These are phyloP conservation scores for Erythrobasidium hasegawianum DNA, from an alignment of 1,284 basidiomycete species.

Conservation along the genomic window DNA sequence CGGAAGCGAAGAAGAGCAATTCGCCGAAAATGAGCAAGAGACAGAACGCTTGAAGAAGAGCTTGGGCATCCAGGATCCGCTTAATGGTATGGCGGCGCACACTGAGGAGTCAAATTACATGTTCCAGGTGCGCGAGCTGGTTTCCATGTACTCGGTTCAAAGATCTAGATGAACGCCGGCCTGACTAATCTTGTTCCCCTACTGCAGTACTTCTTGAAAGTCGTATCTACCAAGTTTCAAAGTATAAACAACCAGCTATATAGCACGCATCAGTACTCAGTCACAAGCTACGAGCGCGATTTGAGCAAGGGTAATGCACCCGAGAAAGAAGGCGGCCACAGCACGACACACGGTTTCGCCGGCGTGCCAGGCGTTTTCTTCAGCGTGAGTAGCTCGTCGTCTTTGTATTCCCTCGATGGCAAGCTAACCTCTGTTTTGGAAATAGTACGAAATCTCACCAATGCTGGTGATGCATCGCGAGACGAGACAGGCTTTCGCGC, in stretches of 20 bases:
- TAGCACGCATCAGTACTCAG: conserved; percentile 62
- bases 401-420: background rate
- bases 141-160: conserved; percentile 48
- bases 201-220: conserved; percentile 83
- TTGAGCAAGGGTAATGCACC: conserved; percentile 43
- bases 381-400: conserved; percentile 54
- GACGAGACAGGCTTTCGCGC: conserved; percentile 86
- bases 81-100: conserved; percentile 66
- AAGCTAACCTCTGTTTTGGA: background rate
- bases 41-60: conserved; percentile 60
- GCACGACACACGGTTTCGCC: conserved; percentile 70
- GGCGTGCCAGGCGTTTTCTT: conserved; percentile 69
- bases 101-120: conserved; percentile 57
- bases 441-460: conserved; percentile 86
- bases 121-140: conserved; percentile 53
- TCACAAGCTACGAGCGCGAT: conserved; percentile 93
- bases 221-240: conserved; percentile 85
- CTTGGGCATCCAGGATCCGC: conserved; percentile 75
- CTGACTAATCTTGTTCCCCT: conserved; percentile 47
- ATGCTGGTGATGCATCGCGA: conserved; percentile 89
- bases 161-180: conserved; percentile 89
- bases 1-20: conserved; percentile 53
- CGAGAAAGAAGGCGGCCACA: conserved; percentile 46
- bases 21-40: conserved; percentile 7
- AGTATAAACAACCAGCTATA: conserved; percentile 65